Percentiles rank a stretch among this genome's conserved stretches.
Evolutionary conservation across 768 basidiomycete genomes (phyloP).

Genomic region (Kwoniella sp.): DNA sequence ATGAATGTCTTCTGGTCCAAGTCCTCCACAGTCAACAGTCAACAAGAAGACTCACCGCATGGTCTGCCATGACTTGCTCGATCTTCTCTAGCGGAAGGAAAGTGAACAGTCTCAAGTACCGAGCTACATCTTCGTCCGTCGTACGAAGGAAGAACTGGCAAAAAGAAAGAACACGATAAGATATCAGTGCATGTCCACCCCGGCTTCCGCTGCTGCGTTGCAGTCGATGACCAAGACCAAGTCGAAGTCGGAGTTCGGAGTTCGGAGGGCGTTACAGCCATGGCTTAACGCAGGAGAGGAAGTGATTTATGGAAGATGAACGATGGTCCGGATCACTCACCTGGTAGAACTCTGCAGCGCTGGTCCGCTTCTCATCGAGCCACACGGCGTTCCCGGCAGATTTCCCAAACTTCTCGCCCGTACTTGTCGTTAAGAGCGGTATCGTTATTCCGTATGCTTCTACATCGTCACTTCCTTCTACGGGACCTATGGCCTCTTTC

Average conservation of each 20-base stretch:
- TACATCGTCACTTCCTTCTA: slow-evolving; percentile 32
- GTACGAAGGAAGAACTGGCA: slow-evolving; percentile 89
- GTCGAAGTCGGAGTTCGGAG: too few relatives aligned
- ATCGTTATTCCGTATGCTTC: slow-evolving; percentile 82
- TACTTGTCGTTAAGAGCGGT: slow-evolving; percentile 84
- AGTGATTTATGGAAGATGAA: too few relatives aligned
- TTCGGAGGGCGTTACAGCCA: neutral
- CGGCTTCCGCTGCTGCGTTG: too few relatives aligned
- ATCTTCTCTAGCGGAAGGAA: slow-evolving; percentile 68
- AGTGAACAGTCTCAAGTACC: slow-evolving; percentile 80
- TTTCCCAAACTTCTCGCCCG: slow-evolving; percentile 96
- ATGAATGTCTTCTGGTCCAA: too few relatives aligned
- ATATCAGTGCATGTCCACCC: too few relatives aligned
- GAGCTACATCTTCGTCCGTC: slow-evolving; percentile 75
- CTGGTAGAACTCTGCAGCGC: slow-evolving; percentile 92
- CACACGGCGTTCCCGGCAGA: slow-evolving; percentile 94
- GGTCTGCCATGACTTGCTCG: slow-evolving; percentile 63
- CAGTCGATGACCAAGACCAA: too few relatives aligned
- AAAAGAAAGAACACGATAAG: neutral
- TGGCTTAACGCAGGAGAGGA: neutral
- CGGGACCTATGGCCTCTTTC: slow-evolving; percentile 3
- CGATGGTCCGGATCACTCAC: slow-evolving; percentile 58
- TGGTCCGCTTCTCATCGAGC: slow-evolving; percentile 77
- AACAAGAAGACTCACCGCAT: slow-evolving; percentile 60
- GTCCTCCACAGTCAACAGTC: too few relatives aligned